Evolutionary conservation across 164 flowering plant genomes (phyloP), one percentile per base, ranked within the genome.

Genomic region (Nymphaea colorata): DNA sequence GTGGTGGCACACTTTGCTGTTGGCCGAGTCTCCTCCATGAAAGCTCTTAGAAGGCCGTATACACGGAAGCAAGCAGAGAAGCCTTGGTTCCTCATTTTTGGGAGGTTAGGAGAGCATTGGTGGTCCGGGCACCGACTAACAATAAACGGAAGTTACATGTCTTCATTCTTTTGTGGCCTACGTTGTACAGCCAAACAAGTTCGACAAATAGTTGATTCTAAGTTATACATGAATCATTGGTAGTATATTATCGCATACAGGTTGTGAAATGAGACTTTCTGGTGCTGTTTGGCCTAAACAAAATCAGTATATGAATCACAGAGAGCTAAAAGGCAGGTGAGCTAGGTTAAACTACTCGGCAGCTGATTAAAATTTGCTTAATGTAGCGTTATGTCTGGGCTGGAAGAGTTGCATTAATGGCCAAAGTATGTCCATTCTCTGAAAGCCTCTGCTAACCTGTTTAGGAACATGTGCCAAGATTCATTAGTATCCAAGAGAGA

Each of bases 1-100:
- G 44, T 95, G 98, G 99, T 95, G 99, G 99, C 99, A 95, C 75
- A 92, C 98, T 0, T 77, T 95, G 66, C 81, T 86, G 41, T 75
- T 95, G 47, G 88, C 91, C 57, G 15, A 51, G 57, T 8, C 57
- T 15, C 57, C 57, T 51, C 57, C 10, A 51, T 51, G 14, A 51
- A 51, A 51, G 14, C 57, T 51, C 57, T 15, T 2, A 51, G 8
- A 15, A 3, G 14, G 57, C 57, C 14, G 57, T 5, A 51, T 51
- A 51, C 57, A 5, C 4, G 14, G 8, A 51, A 51, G 14, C 57
- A 51, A 51, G 57, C 57, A 51, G 15, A 25, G 36, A 15, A 51
- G 57, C 57, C 57, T 51, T 51, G 57, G 14, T 51, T 51, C 57
- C 57, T 51, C 57, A 51, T 51, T 51, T 51, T 51, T 51, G 57